Base-by-base conservation (phyloP, 1,284 basidiomycete species). In the Coniferiporia weirii region DNA sequence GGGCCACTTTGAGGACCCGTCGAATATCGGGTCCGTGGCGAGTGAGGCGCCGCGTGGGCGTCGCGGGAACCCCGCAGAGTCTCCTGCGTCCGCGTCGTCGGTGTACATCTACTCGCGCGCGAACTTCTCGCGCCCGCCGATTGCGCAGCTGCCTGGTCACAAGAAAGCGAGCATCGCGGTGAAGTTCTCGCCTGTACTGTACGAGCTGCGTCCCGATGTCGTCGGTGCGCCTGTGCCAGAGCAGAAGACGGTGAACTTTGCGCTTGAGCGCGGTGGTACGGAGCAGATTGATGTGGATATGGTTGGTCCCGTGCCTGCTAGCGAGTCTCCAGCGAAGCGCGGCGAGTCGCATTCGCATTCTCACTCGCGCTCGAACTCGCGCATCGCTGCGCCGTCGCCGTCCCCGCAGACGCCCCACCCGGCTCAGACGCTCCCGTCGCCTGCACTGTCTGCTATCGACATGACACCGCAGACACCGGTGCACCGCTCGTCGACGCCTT, bases 71-170 rank as follows among this genome's bases (percentile, higher is more conserved):
- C 79, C 80, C 0, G 71, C 78, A 3, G 71, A 78, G 20, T 56
- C 61, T 32, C 32, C 40, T n/a, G 48, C 20, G 6, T 48, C 71
- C 47, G 75, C 64, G 27, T 86, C 80, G 40, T 91, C 94, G 0
- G 96, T 98, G 15, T 98, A 92, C 75, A 91, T 99, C 66, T 99
- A 99, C 74, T 93, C 93, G 3, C 84, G 96, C 36, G 93, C 91
- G 19, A 98, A 96, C 72, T 91, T 99, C 71, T 86, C 91, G 1
- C 81, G 91, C 50, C 86, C 91, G 0, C 96, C 97, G 0, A 87
- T 99, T 58, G 96, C 95, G 1, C 93, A 95, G 68, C 78, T 99
- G 2, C 95, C 97, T 0, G 97, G 97, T 0, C 93, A 98, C 76
- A 95, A 95, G 75, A 96, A 96, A 63, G 89, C 95, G 0, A 94